Percentiles rank a stretch among this genome's conserved stretches.
Evolutionary conservation across 371 early-diverging fungal species (phyloP).

Genomic region (Mucor indicus): DNA sequence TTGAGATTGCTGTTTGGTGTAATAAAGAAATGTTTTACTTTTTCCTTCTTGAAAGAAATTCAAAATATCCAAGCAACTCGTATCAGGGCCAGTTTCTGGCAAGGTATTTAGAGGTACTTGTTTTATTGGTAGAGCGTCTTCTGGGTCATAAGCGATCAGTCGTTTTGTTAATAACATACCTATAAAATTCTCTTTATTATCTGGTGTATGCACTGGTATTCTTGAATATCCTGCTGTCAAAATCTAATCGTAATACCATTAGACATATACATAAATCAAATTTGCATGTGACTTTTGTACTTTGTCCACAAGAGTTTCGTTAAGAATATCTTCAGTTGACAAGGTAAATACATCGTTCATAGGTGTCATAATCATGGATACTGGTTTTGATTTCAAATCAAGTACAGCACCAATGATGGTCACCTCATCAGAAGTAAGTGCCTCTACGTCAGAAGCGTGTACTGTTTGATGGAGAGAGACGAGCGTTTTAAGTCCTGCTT

Average conservation of each 20-base stretch:
- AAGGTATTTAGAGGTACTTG: conserved; percentile 69
- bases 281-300: too few species aligned
- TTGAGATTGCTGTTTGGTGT: too few species aligned
- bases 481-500: conserved; percentile 90
- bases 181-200: conserved; percentile 68
- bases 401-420: conserved; percentile 89
- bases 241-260: conserved; percentile 54
- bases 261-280: too few species aligned
- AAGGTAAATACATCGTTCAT: conserved; percentile 83
- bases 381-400: conserved; percentile 85
- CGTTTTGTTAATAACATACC: conserved; percentile 90
- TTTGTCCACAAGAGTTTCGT: conserved; percentile 62
- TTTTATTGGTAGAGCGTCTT: conserved; percentile 70
- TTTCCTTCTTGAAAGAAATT: conserved; percentile 92
- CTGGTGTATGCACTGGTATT: conserved; percentile 78
- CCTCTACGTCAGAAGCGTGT: conserved; percentile 67
- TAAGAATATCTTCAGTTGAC: conserved; percentile 63
- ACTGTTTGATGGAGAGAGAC: conserved; percentile 82
- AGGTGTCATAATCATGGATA: conserved; percentile 83
- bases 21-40: conserved; percentile 53
- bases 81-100: conserved; percentile 70
- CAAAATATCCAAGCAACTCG: conserved; percentile 86
- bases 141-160: conserved; percentile 83
- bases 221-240: conserved; percentile 85
- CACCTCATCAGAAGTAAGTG: conserved; percentile 87